phyloP scores from a whole-genome alignment of 2,329 filamentous ascomycete species.

The Fusarium sp. region DNA sequence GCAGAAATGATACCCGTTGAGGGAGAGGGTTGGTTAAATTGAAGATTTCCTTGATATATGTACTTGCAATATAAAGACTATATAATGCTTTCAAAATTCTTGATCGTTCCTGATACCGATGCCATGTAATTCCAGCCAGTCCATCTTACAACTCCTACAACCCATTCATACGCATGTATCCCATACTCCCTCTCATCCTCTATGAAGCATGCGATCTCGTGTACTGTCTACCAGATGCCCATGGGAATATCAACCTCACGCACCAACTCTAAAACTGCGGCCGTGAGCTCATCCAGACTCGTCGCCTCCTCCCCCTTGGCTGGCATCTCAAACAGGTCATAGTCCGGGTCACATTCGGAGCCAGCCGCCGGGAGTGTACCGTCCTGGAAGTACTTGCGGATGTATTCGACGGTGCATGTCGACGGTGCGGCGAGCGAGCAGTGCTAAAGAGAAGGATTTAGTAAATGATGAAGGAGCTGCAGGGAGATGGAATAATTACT shows the following conservation, averaged over 20 bases:
- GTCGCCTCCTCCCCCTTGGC: conserved; percentile 10
- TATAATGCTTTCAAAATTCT: neutral
- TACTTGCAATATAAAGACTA: neutral
- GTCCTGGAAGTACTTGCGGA: conserved; percentile 60
- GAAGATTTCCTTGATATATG: neutral
- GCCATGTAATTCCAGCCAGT: neutral
- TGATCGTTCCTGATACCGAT: neutral
- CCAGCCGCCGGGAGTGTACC: conserved; percentile 58
- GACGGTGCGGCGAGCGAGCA: conserved; percentile 61
- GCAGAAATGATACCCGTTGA: neutral
- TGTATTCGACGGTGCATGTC: conserved; percentile 56
- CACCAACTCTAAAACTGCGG: conserved; percentile 26
- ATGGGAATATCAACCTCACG: conserved; percentile 36
- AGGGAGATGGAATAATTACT: conserved; percentile 34
- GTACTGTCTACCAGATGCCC: conserved; percentile 9
- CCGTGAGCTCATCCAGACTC: conserved; percentile 34
- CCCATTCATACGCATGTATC: neutral
- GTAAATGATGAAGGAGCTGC: neutral
- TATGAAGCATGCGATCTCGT: neutral
- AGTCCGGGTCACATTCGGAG: conserved; percentile 61
- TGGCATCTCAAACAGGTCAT: conserved; percentile 56
- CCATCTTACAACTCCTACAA: neutral
- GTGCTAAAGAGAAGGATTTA: conserved; percentile 54
- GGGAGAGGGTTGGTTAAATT: neutral
- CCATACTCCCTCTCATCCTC: neutral